phyloP scores from a whole-genome alignment of 352 stramenopile genomes.

The Discostella stelligera region DNA sequence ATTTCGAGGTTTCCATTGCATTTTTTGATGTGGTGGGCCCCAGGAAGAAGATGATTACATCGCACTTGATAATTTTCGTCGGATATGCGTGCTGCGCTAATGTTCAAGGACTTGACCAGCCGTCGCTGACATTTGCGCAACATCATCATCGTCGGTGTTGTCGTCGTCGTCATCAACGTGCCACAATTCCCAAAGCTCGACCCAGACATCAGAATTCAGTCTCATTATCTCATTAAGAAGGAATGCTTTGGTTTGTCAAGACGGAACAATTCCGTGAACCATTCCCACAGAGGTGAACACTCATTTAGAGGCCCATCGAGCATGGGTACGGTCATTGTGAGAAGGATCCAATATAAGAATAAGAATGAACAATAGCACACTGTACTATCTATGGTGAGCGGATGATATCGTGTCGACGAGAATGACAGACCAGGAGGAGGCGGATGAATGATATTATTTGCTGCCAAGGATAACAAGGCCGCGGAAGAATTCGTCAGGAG shows the following conservation, averaged over 20 bases:
- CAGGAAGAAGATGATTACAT: neutral
- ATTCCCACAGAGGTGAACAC: constrained; percentile 51
- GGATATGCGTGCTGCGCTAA: neutral
- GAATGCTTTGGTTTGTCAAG: constrained; percentile 64
- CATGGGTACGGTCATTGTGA: constrained; percentile 49
- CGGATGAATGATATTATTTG: constrained; percentile 63
- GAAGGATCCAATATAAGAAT: neutral
- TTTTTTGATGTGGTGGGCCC: neutral
- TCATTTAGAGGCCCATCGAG: constrained; percentile 57
- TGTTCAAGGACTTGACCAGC: neutral
- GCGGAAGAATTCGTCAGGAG: constrained; percentile 44
- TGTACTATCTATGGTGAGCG: constrained; percentile 41
- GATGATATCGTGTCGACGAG: constrained; percentile 64
- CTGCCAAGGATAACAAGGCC: constrained; percentile 43
- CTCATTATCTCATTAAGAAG: constrained; percentile 12
- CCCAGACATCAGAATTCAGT: neutral
- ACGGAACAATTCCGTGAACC: constrained; percentile 58
- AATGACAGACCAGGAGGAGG: constrained; percentile 63
- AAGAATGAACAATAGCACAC: neutral
- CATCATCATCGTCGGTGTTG: neutral
- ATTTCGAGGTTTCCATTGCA: too few species aligned
- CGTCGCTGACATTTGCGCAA: neutral
- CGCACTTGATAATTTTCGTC: neutral
- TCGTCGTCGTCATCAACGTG: neutral
- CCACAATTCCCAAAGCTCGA: neutral